Base-by-base conservation (phyloP, 2,329 filamentous ascomycete genomes). In the Fusarium acutatum region DNA sequence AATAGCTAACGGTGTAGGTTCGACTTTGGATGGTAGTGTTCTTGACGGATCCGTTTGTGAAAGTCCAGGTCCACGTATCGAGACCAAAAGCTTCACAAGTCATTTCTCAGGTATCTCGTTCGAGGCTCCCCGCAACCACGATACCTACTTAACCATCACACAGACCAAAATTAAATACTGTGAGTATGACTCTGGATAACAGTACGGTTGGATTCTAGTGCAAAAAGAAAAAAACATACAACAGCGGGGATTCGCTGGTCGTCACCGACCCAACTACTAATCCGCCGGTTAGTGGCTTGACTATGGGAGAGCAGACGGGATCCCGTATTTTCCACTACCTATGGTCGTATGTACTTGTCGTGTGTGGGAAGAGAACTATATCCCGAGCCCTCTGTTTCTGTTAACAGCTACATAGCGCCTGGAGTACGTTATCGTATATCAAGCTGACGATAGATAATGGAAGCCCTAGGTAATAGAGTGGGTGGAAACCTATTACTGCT, bases 281-380 rank as follows among this genome's bases (percentile, higher is more conserved):
- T 58, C 40, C 40, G 30, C 54, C 40, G 54, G 54, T 57, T 58
- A 58, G 54, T 58, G 54, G 54, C 38, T 58, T 58, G 54, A 58
- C 54, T 58, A 58, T 34, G 54, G 40, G 40, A 47, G 40, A 58
- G 32, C 41, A 44, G 57, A 60, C 57, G 43, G 44, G 57, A 60
- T 60, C 57, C 57, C 44, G 57, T 60, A 60, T 60, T 60, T 60
- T 53, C 46, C 57, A 53, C 58, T 60, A 60, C 58, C 46, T 60
- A 26, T 60, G 46, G 35, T 53, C 57, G 57, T 60, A 53, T 60
- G 46, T 60, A 34, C 10, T 14, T 46, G 1, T 1, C 1, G 0
- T 1, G 6, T 1, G 2, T 6, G 7, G 28, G 11, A 35, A 26
- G 28, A 13, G 7, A 7, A 24, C 0, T n/a, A 57, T 57, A n/a